Percentiles rank a stretch among this genome's conserved stretches.
These are phyloP conservation scores for Auxenochlorella pyrenoidosa DNA, from an alignment of 139 green algal genomes.

Conservation along the genomic window DNA sequence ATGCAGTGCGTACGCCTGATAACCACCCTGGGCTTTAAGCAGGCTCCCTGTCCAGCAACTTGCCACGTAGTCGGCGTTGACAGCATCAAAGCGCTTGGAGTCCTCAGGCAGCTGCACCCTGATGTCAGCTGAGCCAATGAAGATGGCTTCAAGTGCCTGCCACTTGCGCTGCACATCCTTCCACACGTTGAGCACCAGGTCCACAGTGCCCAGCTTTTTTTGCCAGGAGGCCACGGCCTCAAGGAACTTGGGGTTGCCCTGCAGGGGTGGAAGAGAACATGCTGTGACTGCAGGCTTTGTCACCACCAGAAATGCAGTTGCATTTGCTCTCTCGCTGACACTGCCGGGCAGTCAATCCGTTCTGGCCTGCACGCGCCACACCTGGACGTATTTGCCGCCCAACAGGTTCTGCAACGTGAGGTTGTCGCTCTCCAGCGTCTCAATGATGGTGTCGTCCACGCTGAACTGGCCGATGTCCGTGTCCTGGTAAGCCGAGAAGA, in stretches of 20 bases:
- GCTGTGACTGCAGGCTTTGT: background rate
- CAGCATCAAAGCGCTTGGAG: conserved; percentile 84
- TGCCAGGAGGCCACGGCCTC: conserved; percentile 89
- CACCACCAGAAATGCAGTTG: background rate
- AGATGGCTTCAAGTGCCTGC: conserved; percentile 92
- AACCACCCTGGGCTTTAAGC: background rate
- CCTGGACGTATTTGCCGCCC: conserved; percentile 85
- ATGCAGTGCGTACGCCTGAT: background rate
- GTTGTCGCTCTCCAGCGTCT: conserved; percentile 89
- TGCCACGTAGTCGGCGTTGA: conserved; percentile 89
- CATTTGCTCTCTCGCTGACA: background rate
- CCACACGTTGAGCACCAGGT: conserved; percentile 84
- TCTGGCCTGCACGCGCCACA: background rate
- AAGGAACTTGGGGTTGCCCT: conserved; percentile 90
- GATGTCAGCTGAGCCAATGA: conserved; percentile 89
- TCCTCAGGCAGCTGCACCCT: conserved; percentile 93
- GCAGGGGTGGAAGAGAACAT: conserved; percentile 10
- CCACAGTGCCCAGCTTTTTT: conserved; percentile 86
- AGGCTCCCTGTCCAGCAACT: conserved; percentile 18
- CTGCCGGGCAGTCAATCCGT: background rate
- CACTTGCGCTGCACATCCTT: conserved; percentile 92
- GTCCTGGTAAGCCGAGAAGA: conserved; percentile 74
- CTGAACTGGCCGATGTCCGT: conserved; percentile 47
- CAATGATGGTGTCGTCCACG: conserved; percentile 54
- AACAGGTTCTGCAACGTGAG: conserved; percentile 91